phyloP scores from a whole-genome alignment of 139 green algal species.

The Closterium sp. region DNA sequence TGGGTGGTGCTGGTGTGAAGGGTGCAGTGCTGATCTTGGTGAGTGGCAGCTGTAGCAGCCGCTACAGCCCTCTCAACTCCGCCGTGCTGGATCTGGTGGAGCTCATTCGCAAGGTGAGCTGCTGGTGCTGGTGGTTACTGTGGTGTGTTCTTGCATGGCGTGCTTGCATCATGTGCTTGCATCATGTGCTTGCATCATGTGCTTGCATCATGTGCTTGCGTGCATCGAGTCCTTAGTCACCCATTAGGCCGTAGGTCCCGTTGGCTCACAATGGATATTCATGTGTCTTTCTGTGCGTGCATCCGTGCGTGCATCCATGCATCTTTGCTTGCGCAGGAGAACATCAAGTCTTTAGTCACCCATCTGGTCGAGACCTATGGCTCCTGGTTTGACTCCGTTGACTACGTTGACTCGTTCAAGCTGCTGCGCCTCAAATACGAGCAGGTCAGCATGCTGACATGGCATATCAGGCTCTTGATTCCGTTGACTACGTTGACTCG shows the following conservation, averaged over 20 bases:
- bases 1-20: no score
- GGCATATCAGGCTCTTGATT: no score
- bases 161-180: no score
- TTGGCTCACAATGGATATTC: no score
- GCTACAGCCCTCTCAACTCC: conserved; percentile 80
- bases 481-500: no score
- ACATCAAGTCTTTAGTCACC: conserved; percentile 72
- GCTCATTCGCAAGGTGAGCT: conserved; percentile 50
- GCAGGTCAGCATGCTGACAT: conserved; percentile 56
- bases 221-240: neutral
- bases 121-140: no score
- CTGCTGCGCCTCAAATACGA: conserved; percentile 76
- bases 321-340: conserved; percentile 59
- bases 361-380: conserved; percentile 71
- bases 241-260: no score
- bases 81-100: conserved; percentile 61
- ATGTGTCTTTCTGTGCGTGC: neutral
- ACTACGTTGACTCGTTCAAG: conserved; percentile 82
- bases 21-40: no score
- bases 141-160: no score
- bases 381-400: conserved; percentile 53
- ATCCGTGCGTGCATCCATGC: neutral
- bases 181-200: conserved; percentile 1
- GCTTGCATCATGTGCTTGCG: conserved; percentile 2
- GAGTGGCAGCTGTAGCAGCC: conserved; percentile 62